Evolutionary conservation across 164 flowering plant species (phyloP).

Genomic region (Vitis riparia): DNA sequence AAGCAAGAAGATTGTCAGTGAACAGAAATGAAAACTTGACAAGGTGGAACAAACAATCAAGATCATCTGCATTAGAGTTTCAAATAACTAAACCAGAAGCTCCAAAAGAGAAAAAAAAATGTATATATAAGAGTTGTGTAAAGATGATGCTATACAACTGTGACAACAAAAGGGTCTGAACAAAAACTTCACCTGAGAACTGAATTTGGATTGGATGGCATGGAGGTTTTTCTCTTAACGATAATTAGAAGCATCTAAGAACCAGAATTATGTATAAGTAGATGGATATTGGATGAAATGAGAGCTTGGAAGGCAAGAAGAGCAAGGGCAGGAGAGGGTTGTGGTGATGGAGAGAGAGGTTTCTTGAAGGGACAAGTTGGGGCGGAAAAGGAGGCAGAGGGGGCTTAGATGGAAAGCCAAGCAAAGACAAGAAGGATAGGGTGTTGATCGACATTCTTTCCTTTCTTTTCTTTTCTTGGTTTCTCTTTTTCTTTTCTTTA

Average conservation of each 20-base stretch:
- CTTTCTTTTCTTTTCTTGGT: constrained; percentile 16
- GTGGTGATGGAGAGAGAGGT: background rate
- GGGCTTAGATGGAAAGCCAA: constrained; percentile 42
- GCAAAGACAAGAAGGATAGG: constrained; percentile 17
- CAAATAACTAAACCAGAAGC: no score
- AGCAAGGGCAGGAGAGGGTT: background rate
- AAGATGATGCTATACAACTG: no score
- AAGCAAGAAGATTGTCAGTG: no score
- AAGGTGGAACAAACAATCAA: no score
- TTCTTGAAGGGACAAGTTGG: constrained; percentile 7
- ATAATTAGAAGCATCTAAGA: constrained; percentile 6
- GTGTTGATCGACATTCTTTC: constrained; percentile 8
- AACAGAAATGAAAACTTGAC: no score
- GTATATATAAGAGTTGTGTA: no score
- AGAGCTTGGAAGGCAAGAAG: background rate
- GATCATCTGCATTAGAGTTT: no score
- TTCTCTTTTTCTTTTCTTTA: constrained; percentile 16
- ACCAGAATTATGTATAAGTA: background rate
- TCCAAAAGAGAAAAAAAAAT: no score
- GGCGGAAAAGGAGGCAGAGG: constrained; percentile 16
- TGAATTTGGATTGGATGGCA: background rate
- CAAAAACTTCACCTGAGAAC: constrained; percentile 5
- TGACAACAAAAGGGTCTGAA: background rate
- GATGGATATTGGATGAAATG: background rate
- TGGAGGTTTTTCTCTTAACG: background rate